These are phyloP conservation scores for Phytophthora aleatoria DNA, from an alignment of 352 stramenopile genomes.

Conservation along the genomic window DNA sequence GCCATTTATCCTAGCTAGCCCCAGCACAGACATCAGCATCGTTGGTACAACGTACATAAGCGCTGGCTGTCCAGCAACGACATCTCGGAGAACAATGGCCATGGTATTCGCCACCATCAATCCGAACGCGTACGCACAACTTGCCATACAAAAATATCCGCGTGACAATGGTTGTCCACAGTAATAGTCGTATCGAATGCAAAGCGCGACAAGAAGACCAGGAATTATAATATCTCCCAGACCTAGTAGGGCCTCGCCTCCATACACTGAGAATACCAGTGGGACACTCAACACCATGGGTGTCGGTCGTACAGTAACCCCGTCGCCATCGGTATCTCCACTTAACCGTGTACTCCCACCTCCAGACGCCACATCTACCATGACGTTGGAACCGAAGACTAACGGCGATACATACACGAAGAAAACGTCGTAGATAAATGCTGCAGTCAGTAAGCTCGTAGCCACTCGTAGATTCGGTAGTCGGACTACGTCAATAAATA, in stretches of 20 bases:
- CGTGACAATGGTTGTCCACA: conserved; percentile 52
- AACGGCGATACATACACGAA: conserved; percentile 93
- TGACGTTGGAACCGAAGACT: conserved; percentile 85
- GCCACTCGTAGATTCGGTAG: conserved; percentile 79
- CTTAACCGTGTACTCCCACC: conserved; percentile 35
- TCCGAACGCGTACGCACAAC: conserved; percentile 86
- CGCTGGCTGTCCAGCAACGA: conserved; percentile 91
- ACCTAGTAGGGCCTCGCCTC: conserved; percentile 90
- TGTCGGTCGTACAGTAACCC: conserved; percentile 22
- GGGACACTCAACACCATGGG: conserved; percentile 87
- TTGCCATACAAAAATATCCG: conserved; percentile 79
- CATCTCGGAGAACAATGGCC: conserved; percentile 90
- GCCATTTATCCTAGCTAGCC: conserved; percentile 53
- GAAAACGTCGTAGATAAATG: conserved; percentile 95
- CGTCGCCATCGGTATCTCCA: conserved; percentile 8
- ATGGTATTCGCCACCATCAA: conserved; percentile 92
- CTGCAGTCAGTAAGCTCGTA: conserved; percentile 78
- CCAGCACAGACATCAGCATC: conserved; percentile 74
- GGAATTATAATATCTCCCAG: conserved; percentile 95
- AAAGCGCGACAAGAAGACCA: conserved; percentile 92
- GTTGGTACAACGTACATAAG: conserved; percentile 95
- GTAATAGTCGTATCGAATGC: conserved; percentile 89
- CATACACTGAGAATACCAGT: conserved; percentile 88
- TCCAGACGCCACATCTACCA: conserved; percentile 91
- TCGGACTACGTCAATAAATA: conserved; percentile 89